phyloP scores from a whole-genome alignment of 2,329 filamentous ascomycete species.

The Metarhizium robertsii region DNA sequence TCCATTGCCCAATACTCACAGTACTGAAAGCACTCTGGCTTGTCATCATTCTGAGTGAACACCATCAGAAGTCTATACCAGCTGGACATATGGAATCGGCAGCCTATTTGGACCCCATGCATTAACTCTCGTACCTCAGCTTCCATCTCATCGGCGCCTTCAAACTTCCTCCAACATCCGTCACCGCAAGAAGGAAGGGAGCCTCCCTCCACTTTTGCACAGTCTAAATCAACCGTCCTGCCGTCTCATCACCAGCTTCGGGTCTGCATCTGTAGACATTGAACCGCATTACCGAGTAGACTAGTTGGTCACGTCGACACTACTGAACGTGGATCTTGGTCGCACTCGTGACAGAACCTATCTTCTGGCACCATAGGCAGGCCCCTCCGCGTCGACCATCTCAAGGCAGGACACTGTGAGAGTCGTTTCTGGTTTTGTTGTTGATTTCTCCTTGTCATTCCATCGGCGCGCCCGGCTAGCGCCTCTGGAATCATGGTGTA shows the following conservation, averaged over 20 bases:
- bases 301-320: background rate
- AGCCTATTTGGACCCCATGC: too few species aligned
- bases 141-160: too few species aligned
- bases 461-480: background rate
- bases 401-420: background rate
- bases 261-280: background rate
- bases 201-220: too few species aligned
- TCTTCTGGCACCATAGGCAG: background rate
- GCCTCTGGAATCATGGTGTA: constrained; percentile 46
- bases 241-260: background rate
- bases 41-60: too few species aligned
- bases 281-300: background rate
- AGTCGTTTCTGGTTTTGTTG: background rate
- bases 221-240: too few species aligned
- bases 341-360: background rate
- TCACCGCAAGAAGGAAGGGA: too few species aligned
- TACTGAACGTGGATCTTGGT: background rate
- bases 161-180: too few species aligned
- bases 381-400: background rate
- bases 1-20: background rate
- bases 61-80: too few species aligned
- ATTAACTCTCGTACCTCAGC: too few species aligned
- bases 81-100: too few species aligned
- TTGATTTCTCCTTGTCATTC: background rate
- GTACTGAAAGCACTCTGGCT: too few species aligned